These are phyloP conservation scores for Citrus trifoliata DNA, from an alignment of 345 rosid genomes.

Conservation along the genomic window DNA sequence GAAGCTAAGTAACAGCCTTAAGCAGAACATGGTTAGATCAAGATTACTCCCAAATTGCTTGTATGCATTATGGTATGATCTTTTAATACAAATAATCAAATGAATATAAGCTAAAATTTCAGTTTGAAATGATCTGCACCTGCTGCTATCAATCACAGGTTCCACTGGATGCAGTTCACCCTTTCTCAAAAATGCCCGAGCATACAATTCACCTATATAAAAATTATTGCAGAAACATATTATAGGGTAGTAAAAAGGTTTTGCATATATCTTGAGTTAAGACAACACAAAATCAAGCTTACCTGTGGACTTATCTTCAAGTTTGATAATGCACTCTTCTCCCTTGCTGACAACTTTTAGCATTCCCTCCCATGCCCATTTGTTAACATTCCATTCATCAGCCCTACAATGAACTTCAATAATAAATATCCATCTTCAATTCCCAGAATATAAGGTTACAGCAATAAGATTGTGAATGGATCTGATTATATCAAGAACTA, in stretches of 20 bases:
- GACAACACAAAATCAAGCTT: conserved; percentile 15
- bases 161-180: conserved; percentile 98
- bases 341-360: conserved; percentile 87
- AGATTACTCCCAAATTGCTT: conserved; percentile 6
- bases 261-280: conserved; percentile 3
- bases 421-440: conserved; percentile 1
- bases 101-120: conserved; percentile 1
- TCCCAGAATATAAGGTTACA: conserved; percentile 2
- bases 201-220: conserved; percentile 74
- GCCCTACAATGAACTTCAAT: conserved; percentile 56
- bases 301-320: conserved; percentile 88
- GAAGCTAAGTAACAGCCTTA: not conserved
- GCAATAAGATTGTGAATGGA: not conserved
- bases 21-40: not conserved
- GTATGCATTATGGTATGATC: not conserved
- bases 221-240: conserved; percentile 2
- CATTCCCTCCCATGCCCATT: conserved; percentile 98
- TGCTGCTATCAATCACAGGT: conserved; percentile 97
- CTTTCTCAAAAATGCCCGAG: conserved; percentile 86
- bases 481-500: not conserved
- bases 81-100: conserved; percentile 1
- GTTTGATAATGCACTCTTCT: conserved; percentile 95
- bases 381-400: conserved; percentile 98
- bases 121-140: conserved; percentile 44
- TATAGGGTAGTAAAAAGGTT: conserved; percentile 1